These are phyloP conservation scores for Galerina sulciceps DNA, from an alignment of 768 basidiomycete genomes.

Conservation along the genomic window DNA sequence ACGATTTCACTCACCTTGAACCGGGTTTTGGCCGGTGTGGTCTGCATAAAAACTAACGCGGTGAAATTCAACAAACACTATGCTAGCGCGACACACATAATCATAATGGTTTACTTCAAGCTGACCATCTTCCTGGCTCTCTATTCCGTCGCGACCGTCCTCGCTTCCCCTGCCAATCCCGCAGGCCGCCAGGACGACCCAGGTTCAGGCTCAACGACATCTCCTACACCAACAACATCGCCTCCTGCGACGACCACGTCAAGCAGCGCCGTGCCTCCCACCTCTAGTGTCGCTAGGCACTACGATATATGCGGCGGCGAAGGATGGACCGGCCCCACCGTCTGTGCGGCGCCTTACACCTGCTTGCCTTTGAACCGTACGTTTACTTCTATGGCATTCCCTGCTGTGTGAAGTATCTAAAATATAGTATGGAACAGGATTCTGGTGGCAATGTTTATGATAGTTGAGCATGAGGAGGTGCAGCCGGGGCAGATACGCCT, in stretches of 20 bases:
- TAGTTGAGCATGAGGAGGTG: too few species aligned
- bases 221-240: not conserved
- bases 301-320: conserved; percentile 6
- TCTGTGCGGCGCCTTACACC: conserved; percentile 8
- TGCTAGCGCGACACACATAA: not conserved
- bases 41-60: too few species aligned
- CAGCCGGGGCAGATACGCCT: too few species aligned
- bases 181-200: not conserved
- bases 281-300: not conserved
- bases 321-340: not conserved
- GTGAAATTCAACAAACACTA: too few species aligned
- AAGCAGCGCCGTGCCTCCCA: not conserved
- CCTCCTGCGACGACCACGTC: not conserved
- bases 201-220: not conserved
- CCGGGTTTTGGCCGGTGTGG: too few species aligned
- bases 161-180: not conserved
- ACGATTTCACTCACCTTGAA: too few species aligned
- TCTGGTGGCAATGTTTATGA: conserved; percentile 11
- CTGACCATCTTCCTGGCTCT: not conserved
- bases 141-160: not conserved
- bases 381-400: not conserved
- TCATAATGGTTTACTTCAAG: conserved; percentile 7
- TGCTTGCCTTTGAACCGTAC: conserved; percentile 1
- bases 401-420: not conserved
- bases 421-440: not conserved